These are phyloP conservation scores for Cordyceps pruinosa DNA, from an alignment of 2,329 filamentous ascomycete species.

Conservation along the genomic window DNA sequence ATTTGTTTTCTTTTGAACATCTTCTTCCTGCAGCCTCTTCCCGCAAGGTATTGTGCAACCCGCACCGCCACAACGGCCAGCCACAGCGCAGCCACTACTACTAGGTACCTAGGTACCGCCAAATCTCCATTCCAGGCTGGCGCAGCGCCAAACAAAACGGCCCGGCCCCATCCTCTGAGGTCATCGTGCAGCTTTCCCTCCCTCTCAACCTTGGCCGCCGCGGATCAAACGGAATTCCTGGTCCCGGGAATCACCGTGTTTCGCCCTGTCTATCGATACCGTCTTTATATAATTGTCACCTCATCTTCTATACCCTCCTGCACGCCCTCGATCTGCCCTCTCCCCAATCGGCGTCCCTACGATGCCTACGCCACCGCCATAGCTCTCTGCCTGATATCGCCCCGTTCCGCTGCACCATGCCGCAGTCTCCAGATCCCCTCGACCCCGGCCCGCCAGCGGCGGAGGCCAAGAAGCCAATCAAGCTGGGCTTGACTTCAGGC, in stretches of 20 bases:
- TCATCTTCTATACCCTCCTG: background rate
- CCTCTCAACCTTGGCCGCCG: background rate
- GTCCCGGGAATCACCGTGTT: background rate
- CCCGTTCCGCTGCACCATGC: constrained; percentile 1
- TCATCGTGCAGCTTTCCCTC: constrained; percentile 12
- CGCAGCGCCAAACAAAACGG: background rate
- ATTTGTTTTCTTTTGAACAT: too few relatives aligned
- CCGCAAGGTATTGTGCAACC: background rate
- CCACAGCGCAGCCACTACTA: background rate
- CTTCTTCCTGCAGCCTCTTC: background rate
- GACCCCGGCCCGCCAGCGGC: constrained; percentile 17
- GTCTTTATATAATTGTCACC: background rate
- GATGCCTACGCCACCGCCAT: background rate
- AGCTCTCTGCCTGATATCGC: background rate
- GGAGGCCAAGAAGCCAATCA: constrained; percentile 41
- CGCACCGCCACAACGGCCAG: background rate
- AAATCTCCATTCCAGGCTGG: constrained; percentile 4
- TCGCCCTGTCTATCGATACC: background rate
- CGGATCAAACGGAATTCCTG: background rate
- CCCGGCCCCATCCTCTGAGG: background rate
- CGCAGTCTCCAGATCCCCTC: background rate
- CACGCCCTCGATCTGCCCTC: background rate
- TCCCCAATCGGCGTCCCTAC: background rate
- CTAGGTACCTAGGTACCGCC: too few relatives aligned
- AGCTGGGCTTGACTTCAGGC: constrained; percentile 69